phyloP scores from a whole-genome alignment of 192 early-diverging fungal genomes.

The Rhizophlyctis rosea region DNA sequence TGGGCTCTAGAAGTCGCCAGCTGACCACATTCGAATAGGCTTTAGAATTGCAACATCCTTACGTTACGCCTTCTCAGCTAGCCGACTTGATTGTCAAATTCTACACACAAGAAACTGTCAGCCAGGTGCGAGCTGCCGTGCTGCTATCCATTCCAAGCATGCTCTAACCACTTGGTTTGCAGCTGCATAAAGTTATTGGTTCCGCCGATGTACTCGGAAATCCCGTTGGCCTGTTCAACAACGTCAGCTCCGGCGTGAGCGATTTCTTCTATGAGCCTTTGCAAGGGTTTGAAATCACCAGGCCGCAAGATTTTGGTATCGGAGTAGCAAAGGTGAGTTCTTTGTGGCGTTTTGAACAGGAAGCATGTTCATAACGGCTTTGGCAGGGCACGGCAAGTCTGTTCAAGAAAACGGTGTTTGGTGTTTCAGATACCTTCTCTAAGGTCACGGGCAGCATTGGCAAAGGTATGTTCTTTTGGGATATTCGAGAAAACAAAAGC shows the following conservation, averaged over 20 bases:
- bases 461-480: slow-evolving; percentile 60
- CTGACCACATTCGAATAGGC: slow-evolving; percentile 22
- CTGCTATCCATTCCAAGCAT: background rate
- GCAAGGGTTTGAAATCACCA: slow-evolving; percentile 92
- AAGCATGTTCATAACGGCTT: slow-evolving; percentile 18
- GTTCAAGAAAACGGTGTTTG: slow-evolving; percentile 93
- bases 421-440: slow-evolving; percentile 89
- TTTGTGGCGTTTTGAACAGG: background rate
- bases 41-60: slow-evolving; percentile 83
- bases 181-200: slow-evolving; percentile 61
- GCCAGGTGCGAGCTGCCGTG: slow-evolving; percentile 52
- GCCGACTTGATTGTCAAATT: slow-evolving; percentile 76
- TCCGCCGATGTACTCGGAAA: slow-evolving; percentile 97
- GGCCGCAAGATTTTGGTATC: slow-evolving; percentile 91
- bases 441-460: slow-evolving; percentile 95
- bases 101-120: slow-evolving; percentile 87
- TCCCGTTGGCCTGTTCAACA: slow-evolving; percentile 96
- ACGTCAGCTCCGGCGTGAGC: slow-evolving; percentile 86
- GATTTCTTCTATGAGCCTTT: slow-evolving; percentile 99
- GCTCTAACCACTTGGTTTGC: background rate
- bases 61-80: slow-evolving; percentile 71
- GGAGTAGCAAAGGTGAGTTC: slow-evolving; percentile 78
- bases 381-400: slow-evolving; percentile 68
- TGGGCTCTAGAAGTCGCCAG: background rate
- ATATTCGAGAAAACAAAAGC: too few species aligned